Evolutionary conservation across 2,329 filamentous ascomycete species (phyloP).

Genomic region (Sordariomycetes sp.): DNA sequence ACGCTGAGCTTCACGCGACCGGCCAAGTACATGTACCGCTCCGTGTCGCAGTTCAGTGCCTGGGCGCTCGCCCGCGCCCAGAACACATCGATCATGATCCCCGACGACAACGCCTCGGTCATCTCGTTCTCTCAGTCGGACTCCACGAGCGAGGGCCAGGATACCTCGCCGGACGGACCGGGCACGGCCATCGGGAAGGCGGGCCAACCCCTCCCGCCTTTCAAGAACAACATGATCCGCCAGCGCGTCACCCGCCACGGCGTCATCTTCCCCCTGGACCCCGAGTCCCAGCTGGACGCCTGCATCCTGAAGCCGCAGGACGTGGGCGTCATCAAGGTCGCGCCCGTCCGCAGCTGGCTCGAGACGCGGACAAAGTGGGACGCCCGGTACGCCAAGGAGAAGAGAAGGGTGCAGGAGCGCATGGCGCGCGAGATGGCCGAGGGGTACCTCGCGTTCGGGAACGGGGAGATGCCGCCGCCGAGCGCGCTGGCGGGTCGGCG

Average conservation of each 20-base stretch:
- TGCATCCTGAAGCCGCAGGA: conserved; percentile 42
- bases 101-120: conserved; percentile 65
- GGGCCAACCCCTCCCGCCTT: conserved; percentile 71
- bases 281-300: conserved; percentile 51
- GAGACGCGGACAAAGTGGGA: conserved; percentile 65
- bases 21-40: conserved; percentile 91
- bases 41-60: conserved; percentile 84
- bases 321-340: conserved; percentile 71
- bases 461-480: conserved; percentile 70
- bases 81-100: conserved; percentile 66
- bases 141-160: conserved; percentile 6
- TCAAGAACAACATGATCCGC: conserved; percentile 82
- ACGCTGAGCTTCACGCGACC: conserved; percentile 95
- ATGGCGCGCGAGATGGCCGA: conserved; percentile 61
- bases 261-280: conserved; percentile 55
- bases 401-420: conserved; percentile 61
- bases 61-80: conserved; percentile 84
- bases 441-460: conserved; percentile 60
- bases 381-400: conserved; percentile 55
- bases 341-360: conserved; percentile 76
- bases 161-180: not conserved
- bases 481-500: conserved; percentile 70
- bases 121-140: conserved; percentile 50
- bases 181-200: conserved; percentile 59
- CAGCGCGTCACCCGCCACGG: conserved; percentile 77